Base-by-base conservation (phyloP, 495 filamentous ascomycete species). In the Aspergillus sclerotioniger region DNA sequence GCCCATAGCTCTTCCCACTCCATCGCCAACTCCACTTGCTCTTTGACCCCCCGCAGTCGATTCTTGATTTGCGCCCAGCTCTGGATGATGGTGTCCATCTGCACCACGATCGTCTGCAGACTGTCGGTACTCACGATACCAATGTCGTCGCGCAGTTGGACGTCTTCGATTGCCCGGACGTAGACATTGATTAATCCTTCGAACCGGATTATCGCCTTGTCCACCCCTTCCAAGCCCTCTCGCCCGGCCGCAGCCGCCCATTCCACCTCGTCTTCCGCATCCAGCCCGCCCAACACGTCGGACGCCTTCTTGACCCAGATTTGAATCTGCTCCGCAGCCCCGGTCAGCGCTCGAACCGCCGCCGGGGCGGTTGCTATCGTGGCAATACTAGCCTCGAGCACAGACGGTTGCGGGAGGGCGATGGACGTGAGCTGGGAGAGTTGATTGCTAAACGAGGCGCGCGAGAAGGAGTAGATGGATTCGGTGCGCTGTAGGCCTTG, bases 1-100 rank as follows among this genome's bases (percentile, higher is more conserved):
- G 89, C 90, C 92, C 93, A 97, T 19, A 98, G 79, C 74, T 98
- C 94, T 69, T 96, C 92, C 93, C 93, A 98, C 63, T 98, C 94
- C 91, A 97, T 92, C 8, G 94, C 94, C 50, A 96, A 80, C 71
- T 97, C 94, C 6, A 98, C 93, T 61, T 96, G 92, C 39, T 83
- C 83, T 66, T 96, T 96, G 49, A 96, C 86, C 32, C 74, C 84
- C 60, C 84, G 86, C 39, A 98, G 71, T 16, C 87, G 87, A 15
- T 67, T 77, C 63, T 89, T 87, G 56, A 96, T 89, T 59, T 87
- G 84, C 3, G 83, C 76, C 94, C 94, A 98, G 62, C 90, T 89
- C n/a, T 79, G 76, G 55, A 95, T 69, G 41, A 95, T 95, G 15
- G 74, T 75, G 59, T 97, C 92, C 87, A 96, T 96, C 70, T 95